phyloP scores from a whole-genome alignment of 116 monocot genomes.

The Trichopus zeylanicus region DNA sequence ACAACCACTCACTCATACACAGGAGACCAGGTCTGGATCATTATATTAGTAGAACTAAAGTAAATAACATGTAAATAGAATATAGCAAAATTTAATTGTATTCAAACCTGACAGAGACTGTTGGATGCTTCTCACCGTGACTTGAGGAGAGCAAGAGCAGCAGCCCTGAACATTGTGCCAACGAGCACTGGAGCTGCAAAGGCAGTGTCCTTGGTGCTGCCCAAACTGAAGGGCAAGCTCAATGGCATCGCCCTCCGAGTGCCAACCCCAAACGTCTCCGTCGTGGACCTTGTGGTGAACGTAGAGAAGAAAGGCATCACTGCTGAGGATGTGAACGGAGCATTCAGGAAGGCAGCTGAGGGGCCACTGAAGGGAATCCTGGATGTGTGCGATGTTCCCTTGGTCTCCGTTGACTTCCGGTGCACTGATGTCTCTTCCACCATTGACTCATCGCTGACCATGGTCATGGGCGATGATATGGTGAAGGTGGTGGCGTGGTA shows the following conservation, averaged over 20 bases:
- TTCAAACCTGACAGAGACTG: constrained; percentile 42
- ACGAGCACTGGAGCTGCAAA: constrained; percentile 97
- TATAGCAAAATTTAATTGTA: too few relatives aligned
- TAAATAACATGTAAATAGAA: neutral
- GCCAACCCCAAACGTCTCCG: constrained; percentile 92
- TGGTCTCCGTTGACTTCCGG: constrained; percentile 90
- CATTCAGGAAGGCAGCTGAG: constrained; percentile 72
- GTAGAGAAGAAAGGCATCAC: constrained; percentile 82
- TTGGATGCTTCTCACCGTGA: constrained; percentile 94
- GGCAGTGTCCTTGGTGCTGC: constrained; percentile 85
- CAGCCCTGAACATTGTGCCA: constrained; percentile 90
- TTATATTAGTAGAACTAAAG: neutral
- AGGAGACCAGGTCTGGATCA: constrained; percentile 62
- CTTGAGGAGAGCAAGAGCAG: constrained; percentile 80
- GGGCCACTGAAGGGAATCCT: constrained; percentile 80
- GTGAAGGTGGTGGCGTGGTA: constrained; percentile 99
- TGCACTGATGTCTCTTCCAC: constrained; percentile 88
- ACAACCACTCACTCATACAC: constrained; percentile 98
- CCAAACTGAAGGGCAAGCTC: constrained; percentile 91
- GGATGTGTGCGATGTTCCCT: constrained; percentile 71
- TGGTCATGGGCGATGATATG: constrained; percentile 99
- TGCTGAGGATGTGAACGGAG: constrained; percentile 80
- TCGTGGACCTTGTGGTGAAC: constrained; percentile 88
- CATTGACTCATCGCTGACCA: constrained; percentile 80
- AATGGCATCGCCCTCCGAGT: constrained; percentile 95